These are phyloP conservation scores for Phialophora chinensis DNA, from an alignment of 2,329 filamentous ascomycete species.

Conservation along the genomic window DNA sequence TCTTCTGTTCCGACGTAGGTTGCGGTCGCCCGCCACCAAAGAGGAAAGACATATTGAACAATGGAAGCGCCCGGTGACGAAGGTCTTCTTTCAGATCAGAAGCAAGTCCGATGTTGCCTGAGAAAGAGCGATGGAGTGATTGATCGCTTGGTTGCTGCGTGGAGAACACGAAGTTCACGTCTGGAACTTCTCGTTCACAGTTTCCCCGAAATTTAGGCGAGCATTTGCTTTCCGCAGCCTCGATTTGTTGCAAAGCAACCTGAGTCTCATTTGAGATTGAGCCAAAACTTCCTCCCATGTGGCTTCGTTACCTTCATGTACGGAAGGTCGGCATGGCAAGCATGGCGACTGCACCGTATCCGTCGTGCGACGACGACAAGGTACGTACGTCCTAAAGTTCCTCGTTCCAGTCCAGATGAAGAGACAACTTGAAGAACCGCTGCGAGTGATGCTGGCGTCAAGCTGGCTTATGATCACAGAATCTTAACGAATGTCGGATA, in stretches of 20 bases:
- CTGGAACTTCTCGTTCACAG: conserved; percentile 8
- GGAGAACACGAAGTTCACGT: conserved; percentile 7
- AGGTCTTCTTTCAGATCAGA: background rate
- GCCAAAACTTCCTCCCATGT: background rate
- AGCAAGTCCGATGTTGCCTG: background rate
- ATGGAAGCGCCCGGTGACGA: background rate
- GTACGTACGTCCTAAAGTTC: conserved; percentile 45
- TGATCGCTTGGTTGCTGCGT: background rate
- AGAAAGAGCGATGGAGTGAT: background rate
- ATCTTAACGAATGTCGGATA: conserved; percentile 30
- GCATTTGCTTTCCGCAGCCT: conserved; percentile 12
- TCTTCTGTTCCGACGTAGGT: conserved; percentile 94
- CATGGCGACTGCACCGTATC: conserved; percentile 41
- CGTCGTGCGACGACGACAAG: background rate
- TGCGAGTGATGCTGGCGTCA: conserved; percentile 66
- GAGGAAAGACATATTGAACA: conserved; percentile 69
- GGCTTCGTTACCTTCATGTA: conserved; percentile 44
- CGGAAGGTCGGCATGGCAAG: conserved; percentile 47
- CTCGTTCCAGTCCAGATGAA: conserved; percentile 45
- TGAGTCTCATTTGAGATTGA: background rate
- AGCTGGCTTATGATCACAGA: conserved; percentile 55
- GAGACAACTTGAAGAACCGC: conserved; percentile 66
- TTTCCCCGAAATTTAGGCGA: conserved; percentile 43
- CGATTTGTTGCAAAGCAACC: conserved; percentile 1
- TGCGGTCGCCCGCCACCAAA: conserved; percentile 75